These are phyloP conservation scores for Rubia occidens DNA, from an alignment of 305 asterid species.

Conservation along the genomic window DNA sequence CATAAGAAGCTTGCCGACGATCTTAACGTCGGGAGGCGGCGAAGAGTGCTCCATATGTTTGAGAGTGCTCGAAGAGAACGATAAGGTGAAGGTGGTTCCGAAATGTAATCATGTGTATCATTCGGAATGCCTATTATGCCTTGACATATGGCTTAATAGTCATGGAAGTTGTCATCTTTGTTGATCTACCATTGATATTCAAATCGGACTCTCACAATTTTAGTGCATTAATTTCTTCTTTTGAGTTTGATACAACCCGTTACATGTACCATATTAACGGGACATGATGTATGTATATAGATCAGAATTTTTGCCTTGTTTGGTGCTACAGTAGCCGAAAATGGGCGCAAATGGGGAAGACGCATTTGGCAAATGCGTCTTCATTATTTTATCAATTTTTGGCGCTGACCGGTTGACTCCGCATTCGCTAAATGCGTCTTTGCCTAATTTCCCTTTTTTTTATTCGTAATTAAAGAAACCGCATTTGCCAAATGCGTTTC, in stretches of 20 bases:
- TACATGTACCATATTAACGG: no score
- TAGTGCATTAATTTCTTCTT: neutral
- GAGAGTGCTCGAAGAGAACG: constrained; percentile 31
- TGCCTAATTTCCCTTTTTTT: no score
- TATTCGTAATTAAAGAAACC: no score
- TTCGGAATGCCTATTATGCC: constrained; percentile 33
- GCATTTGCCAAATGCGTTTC: no score
- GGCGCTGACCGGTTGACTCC: no score
- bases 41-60: constrained; percentile 39
- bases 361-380: no score
- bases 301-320: no score
- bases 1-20: constrained; percentile 23
- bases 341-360: no score
- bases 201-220: neutral
- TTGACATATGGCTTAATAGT: constrained; percentile 36
- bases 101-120: constrained; percentile 34
- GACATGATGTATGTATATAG: no score
- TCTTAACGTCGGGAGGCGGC: constrained; percentile 5
- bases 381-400: no score
- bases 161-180: constrained; percentile 44
- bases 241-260: neutral
- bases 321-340: no score
- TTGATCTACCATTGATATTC: constrained; percentile 26
- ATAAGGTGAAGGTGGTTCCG: constrained; percentile 33
- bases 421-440: no score